Evolutionary conservation across 2,329 filamentous ascomycete species (phyloP), one percentile per base, ranked within the genome.

Genomic region (Apiospora arundinis): DNA sequence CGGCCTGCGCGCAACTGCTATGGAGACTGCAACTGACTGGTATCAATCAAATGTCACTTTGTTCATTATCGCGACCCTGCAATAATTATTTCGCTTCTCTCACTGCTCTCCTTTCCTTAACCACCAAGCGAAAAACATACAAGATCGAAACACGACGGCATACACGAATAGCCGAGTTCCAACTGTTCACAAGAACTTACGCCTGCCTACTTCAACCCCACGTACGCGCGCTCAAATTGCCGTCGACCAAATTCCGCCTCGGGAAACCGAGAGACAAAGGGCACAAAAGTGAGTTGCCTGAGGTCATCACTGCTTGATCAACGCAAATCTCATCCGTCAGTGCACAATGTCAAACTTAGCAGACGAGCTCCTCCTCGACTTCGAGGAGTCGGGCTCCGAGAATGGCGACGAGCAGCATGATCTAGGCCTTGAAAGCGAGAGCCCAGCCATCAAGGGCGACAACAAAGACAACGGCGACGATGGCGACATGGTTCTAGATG

Each of bases 321-420:
- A 69, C 69, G 70, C 69, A 23, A 63, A 69, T 72, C 71, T 72
- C 70, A 70, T 72, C 70, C 52, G 46, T 67, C 68, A 69, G 66
- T 72, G 65, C 74, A 70, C 40, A 78, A 97, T 98, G 95, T 94
- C 95, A 81, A 97, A 94, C 63, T 88, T 97, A 74, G 95, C 94
- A 74, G 95, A 98, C 78, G 95, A 98, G 81, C 89, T 99, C 14
- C 87, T 98, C 76, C 93, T 96, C 78, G 94, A 97, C 80, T 96
- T 97, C 74, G 94, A 95, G 77, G 94, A 97, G 79, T 93, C 91
- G 7, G 94, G 91, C 69, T 94, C 94, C 69, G 93, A 96, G 77
- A 90, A 88, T 48, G 92, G 92, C 73, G 92, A 92, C 73, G 89
- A 90, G 46, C 85, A 87, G 66, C 85, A 89, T 71, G 84, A 86